Evolutionary conservation across 768 basidiomycete genomes (phyloP).

Genomic region (Polyporus arcularius): DNA sequence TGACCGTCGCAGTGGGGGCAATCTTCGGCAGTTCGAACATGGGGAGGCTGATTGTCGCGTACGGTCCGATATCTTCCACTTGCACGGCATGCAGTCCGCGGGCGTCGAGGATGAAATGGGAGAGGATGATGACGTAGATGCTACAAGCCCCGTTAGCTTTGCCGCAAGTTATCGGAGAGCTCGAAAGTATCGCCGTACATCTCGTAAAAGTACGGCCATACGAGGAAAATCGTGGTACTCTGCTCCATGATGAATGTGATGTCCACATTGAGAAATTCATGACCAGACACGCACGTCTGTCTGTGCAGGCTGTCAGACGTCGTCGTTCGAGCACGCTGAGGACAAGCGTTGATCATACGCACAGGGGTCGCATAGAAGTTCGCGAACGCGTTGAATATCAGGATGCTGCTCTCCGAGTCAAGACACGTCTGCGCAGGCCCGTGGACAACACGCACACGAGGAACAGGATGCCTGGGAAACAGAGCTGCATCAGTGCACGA

Average conservation of each 20-base stretch:
- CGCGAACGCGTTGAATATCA: too few species aligned
- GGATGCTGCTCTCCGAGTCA: too few species aligned
- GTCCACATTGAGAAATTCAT: background rate
- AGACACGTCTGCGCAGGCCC: too few species aligned
- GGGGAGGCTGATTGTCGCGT: background rate
- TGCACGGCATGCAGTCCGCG: background rate
- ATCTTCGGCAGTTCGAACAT: background rate
- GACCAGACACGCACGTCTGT: background rate
- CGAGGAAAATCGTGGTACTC: background rate
- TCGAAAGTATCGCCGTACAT: background rate
- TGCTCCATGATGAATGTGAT: background rate
- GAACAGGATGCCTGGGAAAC: too few species aligned
- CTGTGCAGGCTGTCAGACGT: background rate
- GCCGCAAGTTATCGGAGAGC: background rate
- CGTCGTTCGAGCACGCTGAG: too few species aligned
- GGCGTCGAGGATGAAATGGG: background rate
- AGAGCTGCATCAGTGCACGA: too few species aligned
- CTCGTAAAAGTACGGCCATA: conserved; percentile 1
- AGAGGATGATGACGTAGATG: background rate
- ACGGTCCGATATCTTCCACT: background rate
- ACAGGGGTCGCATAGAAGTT: background rate
- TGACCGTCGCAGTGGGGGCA: too few species aligned
- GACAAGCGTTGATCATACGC: background rate
- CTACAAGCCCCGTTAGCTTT: background rate
- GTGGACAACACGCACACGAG: too few species aligned